Percentiles rank a stretch among this genome's conserved stretches.
Evolutionary conservation across 129 eudicot species (phyloP).

Genomic region (Oenanthe sinensis): DNA sequence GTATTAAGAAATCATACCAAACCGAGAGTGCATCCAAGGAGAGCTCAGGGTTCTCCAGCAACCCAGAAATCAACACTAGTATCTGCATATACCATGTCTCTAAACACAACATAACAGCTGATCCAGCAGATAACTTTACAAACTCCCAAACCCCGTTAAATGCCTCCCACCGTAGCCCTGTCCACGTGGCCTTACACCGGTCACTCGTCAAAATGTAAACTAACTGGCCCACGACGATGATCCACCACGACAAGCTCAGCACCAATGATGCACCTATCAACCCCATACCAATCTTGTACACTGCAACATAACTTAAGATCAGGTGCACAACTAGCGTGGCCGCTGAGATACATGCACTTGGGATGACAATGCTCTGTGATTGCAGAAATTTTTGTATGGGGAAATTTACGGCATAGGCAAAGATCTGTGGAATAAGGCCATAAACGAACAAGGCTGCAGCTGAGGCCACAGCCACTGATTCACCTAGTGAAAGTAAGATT

Average conservation of each 20-base stretch:
- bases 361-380: slow-evolving; percentile 63
- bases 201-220: slow-evolving; percentile 45
- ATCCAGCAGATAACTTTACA: slow-evolving; percentile 55
- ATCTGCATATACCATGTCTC: slow-evolving; percentile 75
- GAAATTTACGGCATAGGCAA: slow-evolving; percentile 67
- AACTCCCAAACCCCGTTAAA: slow-evolving; percentile 58
- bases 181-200: slow-evolving; percentile 59
- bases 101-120: slow-evolving; percentile 78
- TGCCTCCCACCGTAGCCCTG: slow-evolving; percentile 50
- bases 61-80: slow-evolving; percentile 50
- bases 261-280: slow-evolving; percentile 56
- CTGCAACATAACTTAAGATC: slow-evolving; percentile 44
- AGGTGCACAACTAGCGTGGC: slow-evolving; percentile 50
- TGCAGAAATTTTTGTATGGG: slow-evolving; percentile 78
- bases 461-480: slow-evolving; percentile 40
- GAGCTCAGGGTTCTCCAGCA: slow-evolving; percentile 57
- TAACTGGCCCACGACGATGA: slow-evolving; percentile 52
- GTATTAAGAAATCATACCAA: slow-evolving; percentile 28
- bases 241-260: slow-evolving; percentile 81
- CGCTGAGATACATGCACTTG: slow-evolving; percentile 57
- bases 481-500: slow-evolving; percentile 44
- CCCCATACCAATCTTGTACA: slow-evolving; percentile 53
- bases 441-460: slow-evolving; percentile 57
- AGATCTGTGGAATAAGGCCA: slow-evolving; percentile 72
- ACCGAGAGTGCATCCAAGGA: slow-evolving; percentile 63